Evolutionary conservation across 2,329 filamentous ascomycete genomes (phyloP), one percentile per base, ranked within the genome.

Genomic region (Phyllosticta capitalensis): DNA sequence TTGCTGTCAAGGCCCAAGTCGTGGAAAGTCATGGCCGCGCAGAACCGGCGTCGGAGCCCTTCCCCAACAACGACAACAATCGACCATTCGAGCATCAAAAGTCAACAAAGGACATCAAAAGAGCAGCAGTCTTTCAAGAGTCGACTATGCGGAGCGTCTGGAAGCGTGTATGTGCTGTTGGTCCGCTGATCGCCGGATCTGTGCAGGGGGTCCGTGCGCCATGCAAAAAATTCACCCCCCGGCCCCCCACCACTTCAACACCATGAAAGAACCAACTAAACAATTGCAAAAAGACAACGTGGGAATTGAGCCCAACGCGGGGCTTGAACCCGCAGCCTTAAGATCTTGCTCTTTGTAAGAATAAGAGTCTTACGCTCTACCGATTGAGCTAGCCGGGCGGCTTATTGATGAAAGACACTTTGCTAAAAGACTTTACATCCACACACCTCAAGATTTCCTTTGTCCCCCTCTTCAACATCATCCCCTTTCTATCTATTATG

Each of bases 361-460:
- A 12, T 51, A 51, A 73, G 70, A 72, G 70, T 71, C 71, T 72
- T 67, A 72, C 69, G 71, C 71, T 71, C 71, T 73, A 72, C 70
- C 71, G 71, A 72, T 72, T 71, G 68, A 69, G 69, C 63, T 64
- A 66, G 58, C 58, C 58, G 28, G 58, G 58, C 58, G 10, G 9
- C 30, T 38, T 12, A 5, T 38, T 38, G 30, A 38, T 38, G 30
- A 1, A 1, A 17, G 9, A 38, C 5, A 38, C 10, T 1, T 5
- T 14, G 5, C 5, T 14, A 12, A 38, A 2, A 38, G 30, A 38
- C 10, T 5, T 38, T 14, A 10, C 12, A 38, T 38, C 17, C 4
- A 14, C 30, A n/a, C 17, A 12, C 30, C 30, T 38, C n/a, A 14
- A 38, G 9, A 38, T 38, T n/a, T n/a, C n/a, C 9, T 38, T 14